phyloP scores from a whole-genome alignment of 78 protist species.

The Trichosphaerium sp. region DNA sequence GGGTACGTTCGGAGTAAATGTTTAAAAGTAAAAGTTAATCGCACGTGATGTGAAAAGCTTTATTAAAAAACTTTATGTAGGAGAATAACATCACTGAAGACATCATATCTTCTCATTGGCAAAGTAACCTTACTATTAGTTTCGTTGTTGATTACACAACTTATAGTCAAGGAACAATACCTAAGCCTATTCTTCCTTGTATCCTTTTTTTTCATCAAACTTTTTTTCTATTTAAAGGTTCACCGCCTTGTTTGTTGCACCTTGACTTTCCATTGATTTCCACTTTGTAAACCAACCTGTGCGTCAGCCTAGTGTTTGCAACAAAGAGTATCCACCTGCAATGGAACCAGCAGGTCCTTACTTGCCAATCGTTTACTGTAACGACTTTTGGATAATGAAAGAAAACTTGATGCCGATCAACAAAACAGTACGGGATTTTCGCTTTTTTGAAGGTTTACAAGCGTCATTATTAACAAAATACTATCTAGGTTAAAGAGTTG shows the following conservation, averaged over 20 bases:
- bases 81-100: conserved; percentile 12
- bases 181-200: conserved; percentile 12
- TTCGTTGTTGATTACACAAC: conserved; percentile 35
- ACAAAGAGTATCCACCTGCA: not conserved
- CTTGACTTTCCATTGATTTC: not conserved
- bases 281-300: not conserved
- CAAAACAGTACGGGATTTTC: conserved; percentile 24
- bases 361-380: conserved; percentile 35
- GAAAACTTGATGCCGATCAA: conserved; percentile 27
- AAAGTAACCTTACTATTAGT: conserved; percentile 31
- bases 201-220: not conserved
- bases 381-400: conserved; percentile 65
- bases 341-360: conserved; percentile 10
- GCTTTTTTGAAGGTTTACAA: no score
- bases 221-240: not conserved
- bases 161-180: conserved; percentile 36
- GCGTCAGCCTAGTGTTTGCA: not conserved
- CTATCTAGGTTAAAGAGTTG: no score
- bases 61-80: not conserved
- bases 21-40: conserved; percentile 28
- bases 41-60: not conserved
- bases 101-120: conserved; percentile 33
- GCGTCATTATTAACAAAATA: not conserved
- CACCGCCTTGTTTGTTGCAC: not conserved
- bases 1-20: no score